Evolutionary conservation across 83 land plant species (phyloP).

Genomic region (Picea abies): DNA sequence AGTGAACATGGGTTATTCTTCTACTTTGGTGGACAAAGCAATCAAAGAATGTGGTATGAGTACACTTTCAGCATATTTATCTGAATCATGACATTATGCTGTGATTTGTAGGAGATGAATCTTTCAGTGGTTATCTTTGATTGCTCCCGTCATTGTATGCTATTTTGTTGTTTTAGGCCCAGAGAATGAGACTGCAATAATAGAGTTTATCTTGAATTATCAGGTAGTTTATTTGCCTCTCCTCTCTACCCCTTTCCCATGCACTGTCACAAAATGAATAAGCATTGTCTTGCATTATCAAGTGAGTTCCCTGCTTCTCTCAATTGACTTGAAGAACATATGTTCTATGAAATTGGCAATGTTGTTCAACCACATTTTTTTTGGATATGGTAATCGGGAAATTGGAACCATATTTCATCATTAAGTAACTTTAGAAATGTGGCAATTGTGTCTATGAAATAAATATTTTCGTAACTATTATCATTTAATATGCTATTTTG

Average conservation of each 20-base stretch:
- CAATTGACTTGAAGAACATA: neutral
- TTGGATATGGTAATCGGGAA: neutral
- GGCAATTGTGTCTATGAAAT: neutral
- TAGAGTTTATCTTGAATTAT: conserved; percentile 7
- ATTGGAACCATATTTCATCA: neutral
- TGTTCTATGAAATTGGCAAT: neutral
- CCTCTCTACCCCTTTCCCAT: neutral
- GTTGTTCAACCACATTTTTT: neutral
- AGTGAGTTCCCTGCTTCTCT: neutral
- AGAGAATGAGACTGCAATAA: conserved; percentile 8
- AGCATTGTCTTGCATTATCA: neutral
- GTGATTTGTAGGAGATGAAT: neutral
- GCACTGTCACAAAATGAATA: neutral
- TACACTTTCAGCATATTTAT: neutral
- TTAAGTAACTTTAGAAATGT: neutral
- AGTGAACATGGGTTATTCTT: conserved; percentile 7
- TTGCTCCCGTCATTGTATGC: neutral
- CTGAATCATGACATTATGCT: neutral
- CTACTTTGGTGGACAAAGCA: neutral
- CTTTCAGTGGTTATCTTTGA: neutral
- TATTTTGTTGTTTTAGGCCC: neutral
- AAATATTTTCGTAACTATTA: neutral
- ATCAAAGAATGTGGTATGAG: conserved; percentile 11
- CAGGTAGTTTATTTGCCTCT: neutral
- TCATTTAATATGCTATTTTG: neutral